phyloP scores from a whole-genome alignment of 768 basidiomycete species.

The Gymnopilus dilepis region DNA sequence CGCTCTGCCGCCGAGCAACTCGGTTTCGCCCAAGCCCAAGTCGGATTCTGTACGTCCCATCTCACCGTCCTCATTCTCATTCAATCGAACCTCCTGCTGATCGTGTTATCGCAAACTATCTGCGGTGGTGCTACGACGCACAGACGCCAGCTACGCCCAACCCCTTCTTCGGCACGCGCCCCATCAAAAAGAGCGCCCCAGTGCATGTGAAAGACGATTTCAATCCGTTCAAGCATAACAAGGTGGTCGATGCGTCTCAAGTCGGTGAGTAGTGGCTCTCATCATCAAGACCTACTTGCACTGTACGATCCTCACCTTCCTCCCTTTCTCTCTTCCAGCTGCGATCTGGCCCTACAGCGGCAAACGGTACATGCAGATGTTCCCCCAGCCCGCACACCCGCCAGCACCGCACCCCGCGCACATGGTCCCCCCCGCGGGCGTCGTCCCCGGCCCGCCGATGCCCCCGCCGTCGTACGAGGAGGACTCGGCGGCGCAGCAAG shows the following conservation, averaged over 20 bases:
- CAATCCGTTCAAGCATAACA: constrained; percentile 91
- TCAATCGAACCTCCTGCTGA: not conserved
- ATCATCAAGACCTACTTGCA: not conserved
- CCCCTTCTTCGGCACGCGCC: constrained; percentile 88
- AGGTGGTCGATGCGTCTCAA: constrained; percentile 74
- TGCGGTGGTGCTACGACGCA: constrained; percentile 8
- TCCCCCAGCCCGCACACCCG: constrained; percentile 65
- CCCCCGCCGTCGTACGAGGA: constrained; percentile 84
- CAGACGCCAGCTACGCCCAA: constrained; percentile 63
- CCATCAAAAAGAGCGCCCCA: constrained; percentile 72
- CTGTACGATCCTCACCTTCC: not conserved
- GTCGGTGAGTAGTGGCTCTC: constrained; percentile 59
- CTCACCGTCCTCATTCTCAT: not conserved
- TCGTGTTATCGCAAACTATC: not conserved
- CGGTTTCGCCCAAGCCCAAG: constrained; percentile 67
- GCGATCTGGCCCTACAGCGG: constrained; percentile 89
- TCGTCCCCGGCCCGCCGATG: constrained; percentile 68
- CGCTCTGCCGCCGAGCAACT: constrained; percentile 35
- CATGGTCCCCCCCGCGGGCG: constrained; percentile 67
- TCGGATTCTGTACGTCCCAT: constrained; percentile 53
- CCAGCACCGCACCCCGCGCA: constrained; percentile 71
- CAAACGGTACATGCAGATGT: constrained; percentile 83
- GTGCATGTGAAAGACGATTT: constrained; percentile 97
- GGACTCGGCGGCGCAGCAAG: constrained; percentile 55
- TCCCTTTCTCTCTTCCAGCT: constrained; percentile 43